Evolutionary conservation across 108 stramenopile species (phyloP).

Genomic region (Cyclotella baltica): DNA sequence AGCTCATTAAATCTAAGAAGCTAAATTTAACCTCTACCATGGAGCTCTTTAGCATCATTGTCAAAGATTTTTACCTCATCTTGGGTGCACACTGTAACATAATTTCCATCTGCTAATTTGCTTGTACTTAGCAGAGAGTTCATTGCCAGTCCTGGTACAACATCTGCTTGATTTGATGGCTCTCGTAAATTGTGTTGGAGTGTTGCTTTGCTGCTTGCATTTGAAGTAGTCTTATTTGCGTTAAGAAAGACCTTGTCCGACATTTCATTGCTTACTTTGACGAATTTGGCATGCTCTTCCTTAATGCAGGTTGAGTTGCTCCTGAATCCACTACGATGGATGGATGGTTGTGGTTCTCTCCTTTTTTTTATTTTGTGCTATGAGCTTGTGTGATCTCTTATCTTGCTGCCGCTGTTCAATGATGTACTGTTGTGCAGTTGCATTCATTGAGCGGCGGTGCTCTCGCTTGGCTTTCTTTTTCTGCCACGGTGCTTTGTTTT

Average conservation of each 20-base stretch:
- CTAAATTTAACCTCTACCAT: too few species aligned
- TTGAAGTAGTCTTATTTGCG: background rate
- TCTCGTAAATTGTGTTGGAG: background rate
- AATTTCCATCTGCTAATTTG: constrained; percentile 20
- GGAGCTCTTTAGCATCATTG: background rate
- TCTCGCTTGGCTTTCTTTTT: too few species aligned
- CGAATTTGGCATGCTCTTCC: background rate
- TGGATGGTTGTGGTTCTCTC: too few species aligned
- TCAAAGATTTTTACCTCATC: background rate
- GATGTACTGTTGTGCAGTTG: too few species aligned
- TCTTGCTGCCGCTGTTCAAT: too few species aligned
- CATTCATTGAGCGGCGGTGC: too few species aligned
- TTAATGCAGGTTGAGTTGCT: constrained; percentile 5
- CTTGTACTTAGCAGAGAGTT: constrained; percentile 16
- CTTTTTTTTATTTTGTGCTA: too few species aligned
- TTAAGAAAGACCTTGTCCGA: background rate
- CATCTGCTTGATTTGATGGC: background rate
- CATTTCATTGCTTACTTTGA: background rate
- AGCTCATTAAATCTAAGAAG: too few species aligned
- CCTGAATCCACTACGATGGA: background rate
- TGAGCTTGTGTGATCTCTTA: too few species aligned
- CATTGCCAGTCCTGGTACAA: background rate
- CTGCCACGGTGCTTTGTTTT: too few species aligned
- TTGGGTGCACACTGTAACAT: constrained; percentile 1
- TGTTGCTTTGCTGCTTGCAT: background rate